Percentiles rank a stretch among this genome's conserved stretches.
phyloP scores from a whole-genome alignment of 257 asterid genomes.

The Coffea canephora region DNA sequence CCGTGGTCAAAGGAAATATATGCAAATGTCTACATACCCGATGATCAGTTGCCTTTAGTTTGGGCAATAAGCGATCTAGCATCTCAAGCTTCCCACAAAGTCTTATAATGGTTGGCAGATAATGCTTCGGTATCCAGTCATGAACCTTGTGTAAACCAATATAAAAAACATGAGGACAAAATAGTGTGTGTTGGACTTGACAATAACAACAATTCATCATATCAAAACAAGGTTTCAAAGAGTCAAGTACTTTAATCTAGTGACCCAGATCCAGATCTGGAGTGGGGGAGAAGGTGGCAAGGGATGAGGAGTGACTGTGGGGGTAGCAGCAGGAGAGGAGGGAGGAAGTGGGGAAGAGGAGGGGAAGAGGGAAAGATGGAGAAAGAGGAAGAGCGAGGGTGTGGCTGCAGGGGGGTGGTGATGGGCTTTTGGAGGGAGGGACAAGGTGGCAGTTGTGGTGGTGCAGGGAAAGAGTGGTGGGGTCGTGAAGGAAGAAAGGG shows the following conservation, averaged over 20 bases:
- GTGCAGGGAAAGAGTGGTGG: too few relatives aligned
- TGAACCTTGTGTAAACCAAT: constrained; percentile 59
- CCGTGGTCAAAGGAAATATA: not conserved
- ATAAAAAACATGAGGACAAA: not conserved
- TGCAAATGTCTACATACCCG: constrained; percentile 51
- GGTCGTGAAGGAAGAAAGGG: too few relatives aligned
- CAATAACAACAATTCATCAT: not conserved
- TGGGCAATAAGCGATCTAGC: constrained; percentile 91
- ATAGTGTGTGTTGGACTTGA: not conserved
- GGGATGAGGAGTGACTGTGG: too few relatives aligned
- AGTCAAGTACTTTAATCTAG: not conserved
- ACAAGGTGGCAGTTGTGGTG: too few relatives aligned
- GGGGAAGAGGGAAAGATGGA: too few relatives aligned
- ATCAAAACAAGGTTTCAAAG: not conserved
- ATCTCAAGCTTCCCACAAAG: constrained; percentile 99
- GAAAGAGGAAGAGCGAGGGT: too few relatives aligned
- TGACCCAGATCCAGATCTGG: too few relatives aligned
- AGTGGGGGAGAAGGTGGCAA: too few relatives aligned
- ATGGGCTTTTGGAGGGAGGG: too few relatives aligned
- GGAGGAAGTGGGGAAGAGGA: too few relatives aligned
- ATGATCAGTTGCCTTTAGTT: constrained; percentile 96
- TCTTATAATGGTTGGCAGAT: constrained; percentile 77
- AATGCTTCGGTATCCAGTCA: constrained; percentile 81
- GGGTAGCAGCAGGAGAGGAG: too few relatives aligned
- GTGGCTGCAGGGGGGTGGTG: too few relatives aligned